Percentiles rank a stretch among this genome's conserved stretches.
Conservation (phyloP, 352 stramenopile genomes). For the Globisporangium rhizosaccharum region DNA sequence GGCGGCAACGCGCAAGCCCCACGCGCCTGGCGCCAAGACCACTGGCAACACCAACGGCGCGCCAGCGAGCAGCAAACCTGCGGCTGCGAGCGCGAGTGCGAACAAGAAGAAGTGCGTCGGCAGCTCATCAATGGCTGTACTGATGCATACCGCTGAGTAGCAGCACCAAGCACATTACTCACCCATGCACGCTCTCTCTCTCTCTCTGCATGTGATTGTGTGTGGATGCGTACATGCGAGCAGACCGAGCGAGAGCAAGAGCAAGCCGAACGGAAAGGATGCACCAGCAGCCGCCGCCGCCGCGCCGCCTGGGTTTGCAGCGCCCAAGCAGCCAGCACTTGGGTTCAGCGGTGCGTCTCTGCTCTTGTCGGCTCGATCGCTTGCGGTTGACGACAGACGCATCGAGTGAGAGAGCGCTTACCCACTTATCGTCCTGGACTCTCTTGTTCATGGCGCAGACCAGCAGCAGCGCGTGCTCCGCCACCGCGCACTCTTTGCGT, state of each 20-base stretch:
- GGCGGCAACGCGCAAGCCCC: conserved; percentile 9
- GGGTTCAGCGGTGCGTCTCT: conserved; percentile 14
- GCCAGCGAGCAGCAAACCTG: conserved; percentile 2
- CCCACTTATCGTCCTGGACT: too few species aligned
- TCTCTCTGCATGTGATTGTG: background rate
- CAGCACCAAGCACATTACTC: background rate
- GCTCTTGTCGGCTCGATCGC: background rate
- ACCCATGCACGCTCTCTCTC: background rate
- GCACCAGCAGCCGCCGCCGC: background rate
- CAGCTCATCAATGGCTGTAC: background rate
- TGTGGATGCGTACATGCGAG: background rate
- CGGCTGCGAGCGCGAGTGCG: background rate
- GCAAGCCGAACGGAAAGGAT: conserved; percentile 15
- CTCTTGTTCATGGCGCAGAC: conserved; percentile 18
- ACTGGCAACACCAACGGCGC: conserved; percentile 3
- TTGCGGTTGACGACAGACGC: background rate
- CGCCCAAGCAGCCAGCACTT: conserved; percentile 2
- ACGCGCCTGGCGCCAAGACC: conserved; percentile 17
- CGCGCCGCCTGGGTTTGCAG: conserved; percentile 3
- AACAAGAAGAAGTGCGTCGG: conserved; percentile 36
- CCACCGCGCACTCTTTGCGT: conserved; percentile 76
- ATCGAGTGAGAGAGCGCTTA: too few species aligned
- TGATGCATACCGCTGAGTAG: too few species aligned
- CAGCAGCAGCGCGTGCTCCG: conserved; percentile 61
- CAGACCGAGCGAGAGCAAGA: conserved; percentile 5